phyloP scores from a whole-genome alignment of 176 grass and related monocot genomes.

The Rhipidocladum racemiflorum region DNA sequence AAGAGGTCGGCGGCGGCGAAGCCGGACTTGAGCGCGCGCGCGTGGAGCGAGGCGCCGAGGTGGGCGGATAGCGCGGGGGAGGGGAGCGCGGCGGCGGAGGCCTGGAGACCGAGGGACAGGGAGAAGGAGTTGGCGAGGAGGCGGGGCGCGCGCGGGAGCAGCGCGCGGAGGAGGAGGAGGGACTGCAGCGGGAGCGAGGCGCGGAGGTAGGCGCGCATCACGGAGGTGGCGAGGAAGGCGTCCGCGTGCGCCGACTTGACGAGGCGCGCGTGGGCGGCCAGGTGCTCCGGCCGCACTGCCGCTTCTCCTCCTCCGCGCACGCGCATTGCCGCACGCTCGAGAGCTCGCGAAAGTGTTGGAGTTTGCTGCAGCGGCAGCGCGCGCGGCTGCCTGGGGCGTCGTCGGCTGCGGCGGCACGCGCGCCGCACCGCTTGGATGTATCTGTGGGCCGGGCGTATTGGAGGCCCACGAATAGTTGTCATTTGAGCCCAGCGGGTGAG shows the following conservation, averaged over 20 bases:
- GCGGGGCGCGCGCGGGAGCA: constrained; percentile 39
- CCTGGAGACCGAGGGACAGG: constrained; percentile 51
- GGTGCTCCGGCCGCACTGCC: constrained; percentile 30
- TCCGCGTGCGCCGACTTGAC: constrained; percentile 44
- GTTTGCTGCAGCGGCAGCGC: neutral
- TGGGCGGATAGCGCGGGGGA: neutral
- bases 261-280: constrained; percentile 41
- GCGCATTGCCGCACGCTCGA: constrained; percentile 35
- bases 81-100: neutral
- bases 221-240: constrained; percentile 34
- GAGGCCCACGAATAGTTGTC: too few relatives aligned
- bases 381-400: neutral
- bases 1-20: constrained; percentile 64
- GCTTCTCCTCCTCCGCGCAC: neutral
- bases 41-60: constrained; percentile 39
- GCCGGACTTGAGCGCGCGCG: constrained; percentile 41
- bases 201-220: constrained; percentile 54
- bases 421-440: neutral
- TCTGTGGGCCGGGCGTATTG: neutral
- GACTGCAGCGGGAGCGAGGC: constrained; percentile 25
- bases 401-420: neutral
- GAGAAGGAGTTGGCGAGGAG: constrained; percentile 51
- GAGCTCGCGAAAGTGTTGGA: neutral
- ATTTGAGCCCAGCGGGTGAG: neutral
- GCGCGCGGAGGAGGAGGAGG: constrained; percentile 35